Conservation (phyloP, 2,329 filamentous ascomycete species). For the Rhynchosporium agropyri region DNA sequence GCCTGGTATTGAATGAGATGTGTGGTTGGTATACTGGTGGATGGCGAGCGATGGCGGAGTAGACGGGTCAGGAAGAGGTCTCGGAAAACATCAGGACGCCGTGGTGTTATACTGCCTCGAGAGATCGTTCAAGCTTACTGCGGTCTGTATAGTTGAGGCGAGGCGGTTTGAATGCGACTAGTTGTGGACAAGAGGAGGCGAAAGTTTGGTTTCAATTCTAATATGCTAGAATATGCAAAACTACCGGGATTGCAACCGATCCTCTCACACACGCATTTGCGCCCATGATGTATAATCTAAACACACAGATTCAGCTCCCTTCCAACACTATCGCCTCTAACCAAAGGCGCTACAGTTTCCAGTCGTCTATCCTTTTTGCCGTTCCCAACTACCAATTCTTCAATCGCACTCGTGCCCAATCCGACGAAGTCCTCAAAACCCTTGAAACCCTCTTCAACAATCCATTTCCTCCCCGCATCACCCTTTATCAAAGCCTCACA, state of each 20-base stretch:
- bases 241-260: conserved; percentile 11
- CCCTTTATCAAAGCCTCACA: conserved; percentile 74
- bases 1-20: too few relatives aligned
- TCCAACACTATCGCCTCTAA: conserved; percentile 30
- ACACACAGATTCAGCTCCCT: conserved; percentile 29
- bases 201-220: conserved; percentile 16
- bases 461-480: conserved; percentile 68
- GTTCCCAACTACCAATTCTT: conserved; percentile 25
- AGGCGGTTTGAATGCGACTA: too few relatives aligned
- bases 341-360: conserved; percentile 21
- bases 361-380: conserved; percentile 9
- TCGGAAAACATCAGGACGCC: too few relatives aligned
- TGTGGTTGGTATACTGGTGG: too few relatives aligned
- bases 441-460: conserved; percentile 83
- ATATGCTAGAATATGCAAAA: conserved; percentile 1
- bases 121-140: too few relatives aligned
- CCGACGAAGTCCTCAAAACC: conserved; percentile 59
- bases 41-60: not conserved
- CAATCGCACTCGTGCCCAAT: conserved; percentile 23
- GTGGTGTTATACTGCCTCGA: too few relatives aligned
- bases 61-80: not conserved
- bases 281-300: not conserved
- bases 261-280: too few relatives aligned
- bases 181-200: not conserved
- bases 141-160: too few relatives aligned